Evolutionary conservation across 192 early-diverging fungal genomes (phyloP), one percentile per base, ranked within the genome.

Genomic region (Coemansia sp.): DNA sequence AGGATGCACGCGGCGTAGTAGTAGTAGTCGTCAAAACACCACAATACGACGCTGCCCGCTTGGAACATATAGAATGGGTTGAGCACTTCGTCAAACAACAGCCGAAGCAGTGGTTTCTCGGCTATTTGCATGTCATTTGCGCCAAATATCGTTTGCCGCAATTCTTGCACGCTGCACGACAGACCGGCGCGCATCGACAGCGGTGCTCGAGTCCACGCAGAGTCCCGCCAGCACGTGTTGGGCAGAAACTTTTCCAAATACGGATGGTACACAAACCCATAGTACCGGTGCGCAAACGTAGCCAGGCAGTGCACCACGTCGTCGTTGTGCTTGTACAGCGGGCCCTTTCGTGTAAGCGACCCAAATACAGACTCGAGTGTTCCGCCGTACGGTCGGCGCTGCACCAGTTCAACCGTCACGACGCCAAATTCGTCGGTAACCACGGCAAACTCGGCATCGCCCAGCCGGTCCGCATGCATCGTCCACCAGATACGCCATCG

Each of bases 1-100:
- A 96, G 83, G 57, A 99, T 98, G 68, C 94, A 96, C 17, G 83
- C 77, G 1, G 94, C 97, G 66, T 98, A 99, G 74, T 95, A 95
- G 58, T 92, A 91, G 77, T 99, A 99, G 72, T 95, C 86, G 60
- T 99, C 97, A 22, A 88, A 63, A 62, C 84, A 89, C 97, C 91
- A 93, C 3, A 93, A 81, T 5, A 89, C 49, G 19, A 93, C 86
- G 51, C 88, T 90, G 49, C 88, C 86, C 5, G 86, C 86, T 67
- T 91, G 91, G 62, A 93, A 93, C 53, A 93, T 83, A 73, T 90
- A 91, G 69, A 93, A 93, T 19, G 91, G 91, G 63, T 93, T 86
- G 17, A 93, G 73, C 14, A 90, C 81, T 68, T 93, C 91, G 67
- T 90, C 86, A 22, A 87, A 65, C 5, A 93, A 65, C 61, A 93